Conservation (phyloP, 805 yeast genomes). For the Kuraishia hungarica region DNA sequence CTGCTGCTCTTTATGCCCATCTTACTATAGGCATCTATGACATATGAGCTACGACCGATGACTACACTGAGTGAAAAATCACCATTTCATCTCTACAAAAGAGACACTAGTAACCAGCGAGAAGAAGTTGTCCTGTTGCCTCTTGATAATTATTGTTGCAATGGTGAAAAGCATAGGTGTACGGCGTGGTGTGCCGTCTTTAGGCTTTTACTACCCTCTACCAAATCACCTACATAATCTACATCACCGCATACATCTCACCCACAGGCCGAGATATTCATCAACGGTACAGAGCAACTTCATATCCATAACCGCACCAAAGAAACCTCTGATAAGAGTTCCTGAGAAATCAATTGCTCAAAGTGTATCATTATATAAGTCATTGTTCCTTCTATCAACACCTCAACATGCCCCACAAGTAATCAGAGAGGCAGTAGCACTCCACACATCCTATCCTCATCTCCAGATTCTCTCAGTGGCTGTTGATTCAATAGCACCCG, state of each 20-base stretch:
- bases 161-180: neutral
- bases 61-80: too few species aligned
- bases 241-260: neutral
- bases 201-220: neutral
- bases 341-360: neutral
- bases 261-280: neutral
- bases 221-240: neutral
- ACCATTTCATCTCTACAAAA: too few species aligned
- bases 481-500: slow-evolving; percentile 16
- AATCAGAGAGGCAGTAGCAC: slow-evolving; percentile 7
- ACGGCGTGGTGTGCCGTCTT: neutral
- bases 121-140: too few species aligned
- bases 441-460: slow-evolving; percentile 6
- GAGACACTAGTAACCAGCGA: too few species aligned
- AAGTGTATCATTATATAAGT: slow-evolving; percentile 1
- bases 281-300: neutral
- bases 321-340: neutral
- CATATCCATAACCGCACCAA: neutral
- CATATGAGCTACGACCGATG: too few species aligned
- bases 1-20: too few species aligned
- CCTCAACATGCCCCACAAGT: slow-evolving; percentile 16
- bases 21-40: too few species aligned
- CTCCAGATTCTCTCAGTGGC: slow-evolving; percentile 15
- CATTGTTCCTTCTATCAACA: slow-evolving; percentile 19
- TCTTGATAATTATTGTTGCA: neutral